A percentile compares a stretch with the other conserved stretches of the same genome.
These are phyloP conservation scores for Erythrobasidium hasegawianum DNA, from an alignment of 1,284 basidiomycete genomes.

Conservation along the genomic window DNA sequence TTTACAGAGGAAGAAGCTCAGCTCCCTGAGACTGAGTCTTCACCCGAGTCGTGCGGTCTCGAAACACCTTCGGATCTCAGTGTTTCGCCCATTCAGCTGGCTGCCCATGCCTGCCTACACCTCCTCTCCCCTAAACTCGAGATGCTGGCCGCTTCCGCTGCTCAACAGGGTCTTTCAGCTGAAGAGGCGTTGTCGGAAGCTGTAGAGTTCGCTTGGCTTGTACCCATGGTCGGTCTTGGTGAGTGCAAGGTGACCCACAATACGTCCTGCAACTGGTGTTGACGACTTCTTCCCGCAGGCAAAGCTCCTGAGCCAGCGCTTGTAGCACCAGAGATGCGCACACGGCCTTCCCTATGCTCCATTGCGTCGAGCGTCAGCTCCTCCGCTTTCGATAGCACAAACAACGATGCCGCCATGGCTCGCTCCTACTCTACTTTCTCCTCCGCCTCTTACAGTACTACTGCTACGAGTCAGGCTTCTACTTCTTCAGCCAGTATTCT, in stretches of 20 bases:
- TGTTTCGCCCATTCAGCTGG: constrained; percentile 4
- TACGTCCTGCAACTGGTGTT: no score
- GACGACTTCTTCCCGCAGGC: neutral
- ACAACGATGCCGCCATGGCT: constrained; percentile 16
- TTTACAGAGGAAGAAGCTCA: constrained; percentile 2
- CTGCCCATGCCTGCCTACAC: constrained; percentile 19
- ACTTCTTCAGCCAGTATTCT: constrained; percentile 15
- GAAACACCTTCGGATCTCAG: neutral
- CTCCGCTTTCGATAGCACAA: constrained; percentile 5
- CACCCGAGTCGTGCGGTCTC: neutral
- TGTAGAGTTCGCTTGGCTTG: constrained; percentile 27
- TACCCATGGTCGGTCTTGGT: constrained; percentile 26
- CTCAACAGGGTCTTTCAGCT: neutral
- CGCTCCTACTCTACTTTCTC: constrained; percentile 31
- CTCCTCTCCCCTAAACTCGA: constrained; percentile 24
- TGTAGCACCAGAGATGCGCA: constrained; percentile 15
- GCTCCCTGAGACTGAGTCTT: neutral
- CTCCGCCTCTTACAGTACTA: constrained; percentile 17
- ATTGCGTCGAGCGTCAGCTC: constrained; percentile 1
- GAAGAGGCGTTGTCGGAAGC: constrained; percentile 20
- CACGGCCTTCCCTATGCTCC: constrained; percentile 16
- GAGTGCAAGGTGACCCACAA: no score
- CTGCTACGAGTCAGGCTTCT: constrained; percentile 17
- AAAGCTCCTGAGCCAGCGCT: neutral
- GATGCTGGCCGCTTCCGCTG: neutral